These are phyloP conservation scores for Nemania sp. DNA, from an alignment of 2,329 filamentous ascomycete genomes.

Conservation along the genomic window DNA sequence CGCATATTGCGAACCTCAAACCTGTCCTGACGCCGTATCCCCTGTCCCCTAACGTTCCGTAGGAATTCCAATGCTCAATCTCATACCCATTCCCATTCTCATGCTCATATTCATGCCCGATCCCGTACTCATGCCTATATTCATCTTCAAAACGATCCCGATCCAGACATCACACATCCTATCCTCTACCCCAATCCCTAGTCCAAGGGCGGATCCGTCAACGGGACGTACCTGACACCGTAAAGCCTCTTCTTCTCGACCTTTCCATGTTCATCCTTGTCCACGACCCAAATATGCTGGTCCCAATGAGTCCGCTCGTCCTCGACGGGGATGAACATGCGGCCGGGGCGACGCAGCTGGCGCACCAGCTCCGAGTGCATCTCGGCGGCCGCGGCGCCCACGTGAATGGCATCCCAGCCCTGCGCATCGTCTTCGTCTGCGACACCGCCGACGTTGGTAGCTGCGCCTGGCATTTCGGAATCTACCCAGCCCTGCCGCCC, in stretches of 20 bases:
- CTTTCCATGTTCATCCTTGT: conserved; percentile 68
- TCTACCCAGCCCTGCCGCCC: conserved; percentile 67
- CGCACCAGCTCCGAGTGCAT: conserved; percentile 73
- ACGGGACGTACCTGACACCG: conserved; percentile 75
- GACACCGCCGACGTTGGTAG: conserved; percentile 49
- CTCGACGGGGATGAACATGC: conserved; percentile 78
- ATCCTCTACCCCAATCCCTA: conserved; percentile 9
- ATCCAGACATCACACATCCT: background rate
- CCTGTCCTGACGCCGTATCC: too few species aligned
- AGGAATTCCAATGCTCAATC: too few species aligned
- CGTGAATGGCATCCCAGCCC: conserved; percentile 91
- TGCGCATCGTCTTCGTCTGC: conserved; percentile 30
- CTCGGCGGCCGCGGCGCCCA: conserved; percentile 80
- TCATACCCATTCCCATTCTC: too few species aligned
- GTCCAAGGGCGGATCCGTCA: conserved; percentile 77
- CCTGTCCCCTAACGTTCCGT: too few species aligned
- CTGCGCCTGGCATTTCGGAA: conserved; percentile 17
- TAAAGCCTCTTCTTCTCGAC: conserved; percentile 65
- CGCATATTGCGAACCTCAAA: too few species aligned
- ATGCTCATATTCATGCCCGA: too few species aligned
- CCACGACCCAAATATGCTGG: conserved; percentile 74
- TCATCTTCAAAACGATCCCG: too few species aligned
- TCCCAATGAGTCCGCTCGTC: conserved; percentile 46
- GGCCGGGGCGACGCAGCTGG: conserved; percentile 78
- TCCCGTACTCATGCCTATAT: too few species aligned